Evolutionary conservation across 164 flowering plant genomes (phyloP).

Genomic region (Platanus orientalis): DNA sequence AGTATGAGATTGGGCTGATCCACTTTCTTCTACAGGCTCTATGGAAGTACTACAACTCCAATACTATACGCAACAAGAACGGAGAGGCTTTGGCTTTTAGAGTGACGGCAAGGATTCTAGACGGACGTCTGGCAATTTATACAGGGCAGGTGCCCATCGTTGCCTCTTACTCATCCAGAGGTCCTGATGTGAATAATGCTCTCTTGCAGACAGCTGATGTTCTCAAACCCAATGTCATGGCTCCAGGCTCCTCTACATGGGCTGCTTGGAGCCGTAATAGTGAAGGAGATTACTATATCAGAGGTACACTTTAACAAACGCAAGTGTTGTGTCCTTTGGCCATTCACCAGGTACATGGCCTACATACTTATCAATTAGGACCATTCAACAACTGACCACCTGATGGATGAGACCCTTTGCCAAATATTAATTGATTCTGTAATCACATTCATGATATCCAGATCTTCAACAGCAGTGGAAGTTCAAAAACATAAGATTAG

Average conservation of each 20-base stretch:
- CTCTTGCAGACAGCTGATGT: slow-evolving; percentile 52
- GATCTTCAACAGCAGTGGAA: too few relatives aligned
- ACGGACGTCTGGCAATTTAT: slow-evolving; percentile 43
- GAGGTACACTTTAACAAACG: slow-evolving; percentile 23
- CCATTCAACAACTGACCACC: too few relatives aligned
- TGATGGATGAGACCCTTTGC: too few relatives aligned
- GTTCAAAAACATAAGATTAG: too few relatives aligned
- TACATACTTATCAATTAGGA: too few relatives aligned
- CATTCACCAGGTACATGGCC: too few relatives aligned
- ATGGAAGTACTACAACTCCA: slow-evolving; percentile 46
- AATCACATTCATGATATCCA: too few relatives aligned
- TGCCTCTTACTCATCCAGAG: slow-evolving; percentile 60
- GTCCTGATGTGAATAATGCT: slow-evolving; percentile 56
- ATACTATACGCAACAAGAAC: slow-evolving; percentile 30
- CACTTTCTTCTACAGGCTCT: slow-evolving; percentile 31
- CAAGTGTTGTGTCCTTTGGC: too few relatives aligned
- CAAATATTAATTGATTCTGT: too few relatives aligned
- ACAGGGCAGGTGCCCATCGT: slow-evolving; percentile 42
- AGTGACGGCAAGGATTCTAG: slow-evolving; percentile 51
- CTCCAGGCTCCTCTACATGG: slow-evolving; percentile 66
- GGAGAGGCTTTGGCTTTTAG: slow-evolving; percentile 34
- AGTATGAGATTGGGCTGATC: too few relatives aligned
- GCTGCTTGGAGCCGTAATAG: slow-evolving; percentile 61
- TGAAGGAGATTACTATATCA: slow-evolving; percentile 36
- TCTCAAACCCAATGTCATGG: slow-evolving; percentile 57